A percentile compares a stretch with the other conserved stretches of the same genome.
These are phyloP conservation scores for Neoboletus magnificus DNA, from an alignment of 768 basidiomycete species.

Conservation along the genomic window DNA sequence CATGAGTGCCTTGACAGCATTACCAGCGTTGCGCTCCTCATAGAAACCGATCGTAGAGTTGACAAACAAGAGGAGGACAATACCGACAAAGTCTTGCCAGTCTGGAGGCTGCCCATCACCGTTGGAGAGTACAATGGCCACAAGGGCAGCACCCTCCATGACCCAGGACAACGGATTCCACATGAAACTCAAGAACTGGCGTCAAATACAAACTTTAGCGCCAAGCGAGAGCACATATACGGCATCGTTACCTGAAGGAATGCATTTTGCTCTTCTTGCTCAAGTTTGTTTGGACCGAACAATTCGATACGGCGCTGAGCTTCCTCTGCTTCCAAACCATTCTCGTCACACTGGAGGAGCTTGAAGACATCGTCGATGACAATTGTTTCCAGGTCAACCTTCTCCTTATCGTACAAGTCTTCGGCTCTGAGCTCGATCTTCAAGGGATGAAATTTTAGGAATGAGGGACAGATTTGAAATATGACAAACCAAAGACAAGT, in stretches of 20 bases:
- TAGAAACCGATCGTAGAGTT: slow-evolving; percentile 99
- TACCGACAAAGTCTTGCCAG: slow-evolving; percentile 98
- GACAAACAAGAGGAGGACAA: slow-evolving; percentile 84
- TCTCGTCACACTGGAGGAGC: slow-evolving; percentile 85
- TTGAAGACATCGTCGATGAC: slow-evolving; percentile 96
- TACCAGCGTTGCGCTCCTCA: slow-evolving; percentile 95
- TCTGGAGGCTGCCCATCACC: slow-evolving; percentile 84
- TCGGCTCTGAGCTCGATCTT: slow-evolving; percentile 88
- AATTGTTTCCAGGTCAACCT: slow-evolving; percentile 97
- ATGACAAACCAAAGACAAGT: slow-evolving; percentile 67
- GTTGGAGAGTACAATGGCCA: slow-evolving; percentile 95
- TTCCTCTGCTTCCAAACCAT: slow-evolving; percentile 74
- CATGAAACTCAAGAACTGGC: slow-evolving; percentile 92
- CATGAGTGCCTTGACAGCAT: slow-evolving; percentile 99
- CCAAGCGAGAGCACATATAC: not conserved
- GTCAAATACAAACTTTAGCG: not conserved
- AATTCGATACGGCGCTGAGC: slow-evolving; percentile 81
- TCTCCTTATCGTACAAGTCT: slow-evolving; percentile 97
- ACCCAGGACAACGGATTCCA: slow-evolving; percentile 99
- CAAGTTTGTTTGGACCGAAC: slow-evolving; percentile 95
- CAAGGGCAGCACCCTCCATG: slow-evolving; percentile 95
- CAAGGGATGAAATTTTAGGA: not conserved
- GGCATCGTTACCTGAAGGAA: slow-evolving; percentile 68
- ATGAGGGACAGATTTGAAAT: slow-evolving; percentile 1
- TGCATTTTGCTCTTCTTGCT: slow-evolving; percentile 85